phyloP scores from a whole-genome alignment of 2,329 filamentous ascomycete species.

The Arachnopeziza araneosa region DNA sequence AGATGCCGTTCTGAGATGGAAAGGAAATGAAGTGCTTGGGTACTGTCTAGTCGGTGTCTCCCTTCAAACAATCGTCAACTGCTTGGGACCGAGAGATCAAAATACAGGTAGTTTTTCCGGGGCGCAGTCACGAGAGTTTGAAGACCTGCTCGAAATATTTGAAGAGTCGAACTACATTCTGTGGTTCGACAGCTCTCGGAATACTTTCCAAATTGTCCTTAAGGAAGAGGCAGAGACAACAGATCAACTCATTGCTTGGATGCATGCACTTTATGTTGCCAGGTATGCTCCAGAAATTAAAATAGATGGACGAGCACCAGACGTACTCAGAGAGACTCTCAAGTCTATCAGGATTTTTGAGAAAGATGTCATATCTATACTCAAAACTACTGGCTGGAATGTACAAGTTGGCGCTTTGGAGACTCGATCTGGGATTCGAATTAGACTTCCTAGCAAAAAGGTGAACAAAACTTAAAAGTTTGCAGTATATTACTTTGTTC shows the following conservation, averaged over 20 bases:
- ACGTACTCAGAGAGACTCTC: background rate
- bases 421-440: constrained; percentile 48
- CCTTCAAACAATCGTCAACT: constrained; percentile 28
- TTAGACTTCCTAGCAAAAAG: constrained; percentile 15
- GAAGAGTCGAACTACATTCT: constrained; percentile 53
- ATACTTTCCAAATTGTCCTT: constrained; percentile 52
- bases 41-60: constrained; percentile 48
- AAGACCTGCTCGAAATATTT: constrained; percentile 45
- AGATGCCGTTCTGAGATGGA: constrained; percentile 44
- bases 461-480: background rate
- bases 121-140: constrained; percentile 24
- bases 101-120: constrained; percentile 16
- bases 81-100: constrained; percentile 6
- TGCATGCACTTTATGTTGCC: constrained; percentile 43
- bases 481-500: background rate
- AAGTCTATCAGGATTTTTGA: background rate
- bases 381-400: constrained; percentile 57
- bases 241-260: constrained; percentile 56
- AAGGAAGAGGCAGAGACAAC: constrained; percentile 49
- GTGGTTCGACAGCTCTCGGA: constrained; percentile 43
- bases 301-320: background rate
- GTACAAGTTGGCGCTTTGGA: constrained; percentile 58
- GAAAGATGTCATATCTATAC: constrained; percentile 20
- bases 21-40: constrained; percentile 41
- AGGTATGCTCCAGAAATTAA: background rate